Base-by-base conservation (phyloP, 2,329 filamentous ascomycete genomes). In the Arthrobotrys pseudoclavata region DNA sequence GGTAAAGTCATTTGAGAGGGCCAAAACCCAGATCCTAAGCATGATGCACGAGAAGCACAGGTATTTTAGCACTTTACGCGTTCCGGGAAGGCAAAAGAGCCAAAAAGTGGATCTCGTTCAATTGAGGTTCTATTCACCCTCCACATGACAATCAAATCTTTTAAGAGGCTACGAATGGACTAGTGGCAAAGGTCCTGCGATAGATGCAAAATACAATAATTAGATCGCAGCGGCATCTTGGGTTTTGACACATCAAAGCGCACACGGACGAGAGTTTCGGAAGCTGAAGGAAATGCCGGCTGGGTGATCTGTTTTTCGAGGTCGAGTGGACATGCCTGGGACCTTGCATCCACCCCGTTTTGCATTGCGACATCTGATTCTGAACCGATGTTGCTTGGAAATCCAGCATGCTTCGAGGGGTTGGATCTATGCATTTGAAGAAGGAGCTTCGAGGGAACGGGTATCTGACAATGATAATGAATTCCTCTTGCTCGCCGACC, bases 21-120 rank as follows among this genome's bases (percentile, higher is more conserved):
- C 42, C 62, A 55, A 67, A 66, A 74, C 52, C 70, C 63, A 67
- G 61, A 69, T 53, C 63, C 52, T 53, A 68, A 52, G 62, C 45
- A 67, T 40, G 62, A 61, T 55, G 69, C 69, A 69, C 67, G 55
- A 52, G 50, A 64, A 57, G 68, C 57, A 63, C 57, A 55, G 31
- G 34, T 37, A 71, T 64, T 15, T 40, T 45, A 57, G 71, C 67
- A 71, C 74, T 77, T 77, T 70, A 77, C 74, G 74, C 74, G 74
- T 77, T 77, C 67, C 67, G 74, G 64, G 74, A 77, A 77, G 74
- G 74, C 74, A 77, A 77, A 77, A 70, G 29, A 67, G 67, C 66
- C 29, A 37, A 24, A 57, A 68, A 68, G 74, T 63, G 72, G 72
- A 70, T 76, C 71, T 71, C 42, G 31, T 57, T 68, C 18, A 61